A percentile compares a stretch with the other conserved stretches of the same genome.
These are phyloP conservation scores for Yarrowia phangngaensis DNA, from an alignment of 805 yeast species.

Conservation along the genomic window DNA sequence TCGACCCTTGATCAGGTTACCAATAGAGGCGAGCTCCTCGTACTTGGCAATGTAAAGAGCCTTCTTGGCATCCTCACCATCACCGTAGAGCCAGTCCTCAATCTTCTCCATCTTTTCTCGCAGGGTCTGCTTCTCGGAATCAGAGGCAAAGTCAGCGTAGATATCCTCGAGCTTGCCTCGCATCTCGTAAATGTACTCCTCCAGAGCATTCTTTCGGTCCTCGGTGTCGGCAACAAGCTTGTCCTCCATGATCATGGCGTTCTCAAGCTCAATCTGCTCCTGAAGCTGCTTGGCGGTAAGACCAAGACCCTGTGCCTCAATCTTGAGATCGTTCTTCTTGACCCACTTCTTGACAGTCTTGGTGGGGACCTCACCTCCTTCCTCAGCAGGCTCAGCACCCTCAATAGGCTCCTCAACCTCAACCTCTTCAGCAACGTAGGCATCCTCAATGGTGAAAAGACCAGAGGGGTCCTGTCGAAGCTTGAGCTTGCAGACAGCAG, in stretches of 20 bases:
- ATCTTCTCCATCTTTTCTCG: conserved; percentile 70
- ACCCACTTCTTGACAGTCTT: conserved; percentile 91
- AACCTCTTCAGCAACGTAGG: conserved; percentile 90
- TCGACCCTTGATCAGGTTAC: conserved; percentile 94
- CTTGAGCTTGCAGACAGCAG: conserved; percentile 84
- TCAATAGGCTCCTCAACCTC: conserved; percentile 84
- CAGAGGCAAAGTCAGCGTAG: conserved; percentile 82
- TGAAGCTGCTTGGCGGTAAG: conserved; percentile 63
- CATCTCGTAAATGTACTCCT: conserved; percentile 96
- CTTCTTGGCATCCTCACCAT: conserved; percentile 93
- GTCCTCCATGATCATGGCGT: conserved; percentile 79
- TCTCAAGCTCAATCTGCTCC: conserved; percentile 73
- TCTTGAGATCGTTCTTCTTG: conserved; percentile 74
- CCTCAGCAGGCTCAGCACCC: conserved; percentile 48
- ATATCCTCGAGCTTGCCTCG: conserved; percentile 95
- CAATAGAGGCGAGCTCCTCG: conserved; percentile 92
- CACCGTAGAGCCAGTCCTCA: conserved; percentile 98
- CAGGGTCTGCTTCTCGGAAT: conserved; percentile 81
- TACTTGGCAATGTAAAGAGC: conserved; percentile 96
- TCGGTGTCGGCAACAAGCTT: conserved; percentile 97
- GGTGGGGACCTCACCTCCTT: conserved; percentile 62
- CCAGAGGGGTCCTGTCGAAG: conserved; percentile 97
- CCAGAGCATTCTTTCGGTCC: conserved; percentile 96
- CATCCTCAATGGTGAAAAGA: conserved; percentile 86
- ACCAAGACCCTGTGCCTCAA: conserved; percentile 52